phyloP scores from a whole-genome alignment of 352 stramenopile species.

The Globisporangium rhizosaccharum region DNA sequence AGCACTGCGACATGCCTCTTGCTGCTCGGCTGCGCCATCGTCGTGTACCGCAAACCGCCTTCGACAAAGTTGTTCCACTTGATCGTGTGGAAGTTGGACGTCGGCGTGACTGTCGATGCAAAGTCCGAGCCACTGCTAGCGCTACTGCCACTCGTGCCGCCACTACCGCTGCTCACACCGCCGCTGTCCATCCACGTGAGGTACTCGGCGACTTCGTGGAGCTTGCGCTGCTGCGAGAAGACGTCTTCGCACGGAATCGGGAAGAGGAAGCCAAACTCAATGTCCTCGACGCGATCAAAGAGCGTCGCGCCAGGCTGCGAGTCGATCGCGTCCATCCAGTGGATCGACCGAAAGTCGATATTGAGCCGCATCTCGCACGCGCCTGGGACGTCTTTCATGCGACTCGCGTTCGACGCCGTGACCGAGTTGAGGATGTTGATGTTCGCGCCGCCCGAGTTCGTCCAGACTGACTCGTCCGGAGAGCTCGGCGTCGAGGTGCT shows the following conservation, averaged over 20 bases:
- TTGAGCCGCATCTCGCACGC: constrained; percentile 55
- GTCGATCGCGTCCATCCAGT: constrained; percentile 63
- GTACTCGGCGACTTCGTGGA: constrained; percentile 69
- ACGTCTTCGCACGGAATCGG: constrained; percentile 78
- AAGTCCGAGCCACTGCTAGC: constrained; percentile 20
- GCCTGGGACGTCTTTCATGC: constrained; percentile 62
- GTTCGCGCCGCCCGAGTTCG: constrained; percentile 38
- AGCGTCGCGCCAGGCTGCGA: constrained; percentile 23
- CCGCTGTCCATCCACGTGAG: constrained; percentile 48
- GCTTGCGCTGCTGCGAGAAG: constrained; percentile 70
- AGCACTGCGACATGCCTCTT: constrained; percentile 66
- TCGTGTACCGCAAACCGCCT: constrained; percentile 56
- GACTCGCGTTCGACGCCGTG: constrained; percentile 15
- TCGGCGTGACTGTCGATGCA: constrained; percentile 42
- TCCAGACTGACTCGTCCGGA: constrained; percentile 21
- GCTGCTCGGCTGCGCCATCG: constrained; percentile 32
- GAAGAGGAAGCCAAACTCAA: constrained; percentile 73
- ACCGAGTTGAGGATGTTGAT: constrained; percentile 34
- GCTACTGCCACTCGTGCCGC: constrained; percentile 8
- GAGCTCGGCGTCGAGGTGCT: constrained; percentile 5
- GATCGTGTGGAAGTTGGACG: constrained; percentile 67
- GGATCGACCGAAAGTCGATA: constrained; percentile 65
- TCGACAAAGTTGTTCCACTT: constrained; percentile 74
- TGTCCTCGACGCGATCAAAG: constrained; percentile 60
- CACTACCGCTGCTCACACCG: constrained; percentile 1